Conservation (phyloP, 805 yeast species). For the Blastobotrys attinorum region DNA sequence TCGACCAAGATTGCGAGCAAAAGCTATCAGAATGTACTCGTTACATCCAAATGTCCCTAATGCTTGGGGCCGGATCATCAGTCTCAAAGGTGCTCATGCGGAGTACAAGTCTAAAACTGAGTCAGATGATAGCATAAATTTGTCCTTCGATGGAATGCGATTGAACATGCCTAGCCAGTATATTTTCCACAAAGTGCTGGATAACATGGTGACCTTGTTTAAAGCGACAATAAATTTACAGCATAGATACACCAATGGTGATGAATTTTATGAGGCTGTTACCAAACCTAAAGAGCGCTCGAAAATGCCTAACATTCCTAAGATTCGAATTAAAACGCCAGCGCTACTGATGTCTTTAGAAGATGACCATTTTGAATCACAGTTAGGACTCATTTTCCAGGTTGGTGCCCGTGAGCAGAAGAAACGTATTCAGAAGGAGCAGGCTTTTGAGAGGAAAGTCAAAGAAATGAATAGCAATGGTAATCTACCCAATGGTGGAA, state of each 20-base stretch:
- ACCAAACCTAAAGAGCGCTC: conserved; percentile 22
- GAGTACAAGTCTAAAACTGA: conserved; percentile 9
- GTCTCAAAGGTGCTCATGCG: conserved; percentile 21
- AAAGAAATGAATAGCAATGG: conserved; percentile 10
- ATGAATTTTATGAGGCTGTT: conserved; percentile 5
- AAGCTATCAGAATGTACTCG: conserved; percentile 39
- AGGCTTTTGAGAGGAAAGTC: conserved; percentile 33
- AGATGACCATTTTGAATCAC: conserved; percentile 84
- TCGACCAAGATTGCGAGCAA: conserved; percentile 29
- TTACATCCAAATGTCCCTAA: conserved; percentile 38
- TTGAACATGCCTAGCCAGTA: conserved; percentile 60
- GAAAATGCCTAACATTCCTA: conserved; percentile 31
- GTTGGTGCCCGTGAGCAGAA: conserved; percentile 51
- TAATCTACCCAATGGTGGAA: too few relatives aligned
- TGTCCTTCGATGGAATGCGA: conserved; percentile 28
- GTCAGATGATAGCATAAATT: conserved; percentile 17
- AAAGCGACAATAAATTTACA: conserved; percentile 55
- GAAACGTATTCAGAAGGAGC: conserved; percentile 45
- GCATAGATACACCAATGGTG: conserved; percentile 24
- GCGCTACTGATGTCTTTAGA: conserved; percentile 60
- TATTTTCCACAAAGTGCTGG: conserved; percentile 70
- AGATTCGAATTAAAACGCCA: conserved; percentile 45
- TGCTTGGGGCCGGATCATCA: conserved; percentile 32
- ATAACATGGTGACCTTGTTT: conserved; percentile 57
- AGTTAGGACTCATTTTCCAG: conserved; percentile 55